Percentiles rank a stretch among this genome's conserved stretches.
Conservation (phyloP, 148 eudicot species). For the Vaccinium myrtillus region DNA sequence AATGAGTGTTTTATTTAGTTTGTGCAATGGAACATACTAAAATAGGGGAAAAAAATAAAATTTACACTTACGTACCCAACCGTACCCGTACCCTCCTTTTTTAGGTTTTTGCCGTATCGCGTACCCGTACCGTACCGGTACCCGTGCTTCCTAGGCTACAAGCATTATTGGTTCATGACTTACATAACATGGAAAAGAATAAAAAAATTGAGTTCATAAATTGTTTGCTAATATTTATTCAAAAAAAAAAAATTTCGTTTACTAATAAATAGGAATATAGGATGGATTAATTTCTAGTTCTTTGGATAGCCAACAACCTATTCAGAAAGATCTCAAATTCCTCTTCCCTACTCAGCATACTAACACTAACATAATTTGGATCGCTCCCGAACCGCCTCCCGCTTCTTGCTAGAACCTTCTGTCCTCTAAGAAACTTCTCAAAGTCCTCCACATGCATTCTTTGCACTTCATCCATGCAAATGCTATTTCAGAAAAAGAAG, state of each 20-base stretch:
- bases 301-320: slow-evolving; percentile 42
- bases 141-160: no score
- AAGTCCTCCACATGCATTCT: slow-evolving; percentile 35
- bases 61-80: no score
- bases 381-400: slow-evolving; percentile 63
- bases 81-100: no score
- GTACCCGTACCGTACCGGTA: no score
- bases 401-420: slow-evolving; percentile 51
- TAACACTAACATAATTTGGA: slow-evolving; percentile 49
- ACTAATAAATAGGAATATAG: not conserved
- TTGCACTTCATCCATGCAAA: slow-evolving; percentile 81
- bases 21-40: no score
- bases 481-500: slow-evolving; percentile 32
- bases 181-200: not conserved
- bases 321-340: slow-evolving; percentile 53
- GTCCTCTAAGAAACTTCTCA: slow-evolving; percentile 38
- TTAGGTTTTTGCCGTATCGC: no score
- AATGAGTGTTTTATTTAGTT: no score
- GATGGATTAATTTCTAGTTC: not conserved
- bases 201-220: not conserved
- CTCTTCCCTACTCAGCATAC: slow-evolving; percentile 67
- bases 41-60: no score
- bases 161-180: no score
- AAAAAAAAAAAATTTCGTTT: no score
- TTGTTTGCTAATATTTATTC: not conserved